phyloP scores from a whole-genome alignment of 2,329 filamentous ascomycete genomes.

The Chrysoporthe austroafricana region DNA sequence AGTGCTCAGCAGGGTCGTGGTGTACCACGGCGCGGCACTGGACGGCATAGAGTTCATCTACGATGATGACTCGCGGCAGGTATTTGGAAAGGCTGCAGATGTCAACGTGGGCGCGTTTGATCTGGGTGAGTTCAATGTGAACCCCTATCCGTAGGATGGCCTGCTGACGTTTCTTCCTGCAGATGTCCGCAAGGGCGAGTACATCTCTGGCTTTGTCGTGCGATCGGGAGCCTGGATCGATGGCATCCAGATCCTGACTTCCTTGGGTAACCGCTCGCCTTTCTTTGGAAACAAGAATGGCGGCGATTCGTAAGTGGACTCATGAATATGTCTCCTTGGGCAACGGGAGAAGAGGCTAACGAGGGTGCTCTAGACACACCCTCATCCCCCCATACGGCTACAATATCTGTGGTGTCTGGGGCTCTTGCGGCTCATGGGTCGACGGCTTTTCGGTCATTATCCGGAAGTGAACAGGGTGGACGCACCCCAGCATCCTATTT shows the following conservation, averaged over 20 bases:
- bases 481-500: neutral
- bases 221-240: conserved; percentile 83
- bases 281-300: conserved; percentile 81
- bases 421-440: conserved; percentile 79
- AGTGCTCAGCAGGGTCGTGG: conserved; percentile 72
- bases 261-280: conserved; percentile 80
- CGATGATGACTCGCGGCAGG: conserved; percentile 80
- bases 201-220: conserved; percentile 83
- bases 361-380: conserved; percentile 65
- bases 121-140: conserved; percentile 61
- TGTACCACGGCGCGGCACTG: conserved; percentile 77
- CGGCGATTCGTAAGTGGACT: conserved; percentile 74
- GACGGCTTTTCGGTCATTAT: conserved; percentile 81
- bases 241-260: conserved; percentile 88
- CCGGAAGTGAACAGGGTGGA: conserved; percentile 19
- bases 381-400: conserved; percentile 90
- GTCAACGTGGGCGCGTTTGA: conserved; percentile 74
- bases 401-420: conserved; percentile 83
- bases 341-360: conserved; percentile 20
- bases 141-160: neutral
- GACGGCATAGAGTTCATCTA: conserved; percentile 93
- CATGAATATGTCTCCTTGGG: neutral
- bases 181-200: conserved; percentile 86
- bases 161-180: conserved; percentile 31
- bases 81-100: conserved; percentile 82